These are phyloP conservation scores for Phyllosticta citribraziliensis DNA, from an alignment of 2,329 filamentous ascomycete species.

Conservation along the genomic window DNA sequence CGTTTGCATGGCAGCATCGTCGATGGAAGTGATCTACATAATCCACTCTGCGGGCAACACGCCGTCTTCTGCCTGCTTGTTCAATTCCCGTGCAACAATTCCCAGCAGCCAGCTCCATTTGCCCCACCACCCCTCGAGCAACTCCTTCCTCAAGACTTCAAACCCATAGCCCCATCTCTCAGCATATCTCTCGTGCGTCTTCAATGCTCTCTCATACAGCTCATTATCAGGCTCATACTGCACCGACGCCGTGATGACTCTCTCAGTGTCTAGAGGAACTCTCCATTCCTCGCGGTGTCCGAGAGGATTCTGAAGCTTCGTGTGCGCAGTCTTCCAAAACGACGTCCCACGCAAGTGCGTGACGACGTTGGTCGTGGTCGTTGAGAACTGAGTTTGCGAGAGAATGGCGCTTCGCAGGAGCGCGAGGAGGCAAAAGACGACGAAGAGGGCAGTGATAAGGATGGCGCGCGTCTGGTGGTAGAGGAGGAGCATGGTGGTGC, in stretches of 20 bases:
- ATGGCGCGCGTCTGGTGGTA: constrained; percentile 3
- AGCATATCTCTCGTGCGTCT: constrained; percentile 26
- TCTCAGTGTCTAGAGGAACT: background rate
- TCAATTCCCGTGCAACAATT: constrained; percentile 19
- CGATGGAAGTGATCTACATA: constrained; percentile 13
- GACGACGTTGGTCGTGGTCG: background rate
- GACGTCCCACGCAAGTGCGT: background rate
- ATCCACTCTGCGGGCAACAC: constrained; percentile 20
- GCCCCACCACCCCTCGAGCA: constrained; percentile 27
- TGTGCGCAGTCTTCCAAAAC: background rate
- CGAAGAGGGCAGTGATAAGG: background rate
- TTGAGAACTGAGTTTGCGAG: background rate
- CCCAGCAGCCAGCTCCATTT: constrained; percentile 22
- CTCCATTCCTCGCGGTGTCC: background rate
- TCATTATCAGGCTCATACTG: constrained; percentile 11
- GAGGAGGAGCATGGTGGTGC: background rate
- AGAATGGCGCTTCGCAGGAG: background rate
- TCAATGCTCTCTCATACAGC: constrained; percentile 27
- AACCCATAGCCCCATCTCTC: constrained; percentile 27
- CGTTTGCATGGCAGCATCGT: background rate
- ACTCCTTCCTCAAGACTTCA: constrained; percentile 23
- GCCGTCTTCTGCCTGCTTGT: constrained; percentile 15
- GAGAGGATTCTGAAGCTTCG: background rate
- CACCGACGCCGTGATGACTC: constrained; percentile 13
- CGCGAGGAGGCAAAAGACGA: background rate